Evolutionary conservation across 2,329 filamentous ascomycete genomes (phyloP), one percentile per base, ranked within the genome.

Genomic region (Fusarium kyushuense): DNA sequence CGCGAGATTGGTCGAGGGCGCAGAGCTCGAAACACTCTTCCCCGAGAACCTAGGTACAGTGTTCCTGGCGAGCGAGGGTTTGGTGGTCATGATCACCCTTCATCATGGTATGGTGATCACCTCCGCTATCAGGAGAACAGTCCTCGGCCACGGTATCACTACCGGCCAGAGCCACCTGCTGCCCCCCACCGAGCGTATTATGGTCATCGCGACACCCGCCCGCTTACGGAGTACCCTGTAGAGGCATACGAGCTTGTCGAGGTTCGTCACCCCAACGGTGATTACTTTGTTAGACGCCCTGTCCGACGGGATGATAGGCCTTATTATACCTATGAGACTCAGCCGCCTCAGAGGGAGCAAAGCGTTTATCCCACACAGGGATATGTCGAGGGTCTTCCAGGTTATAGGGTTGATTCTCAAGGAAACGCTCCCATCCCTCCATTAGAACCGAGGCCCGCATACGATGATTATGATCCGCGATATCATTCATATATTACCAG

Each of bases 221-320:
- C 54, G n/a, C 57, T 58, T 6, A 32, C 43, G 19, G 53, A 52
- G 11, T 64, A 49, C 27, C 49, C 63, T 16, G 58, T 71, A 8
- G 79, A 80, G 46, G 67, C 78, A 6, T 82, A 81, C 60, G 84
- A 86, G 69, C 75, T 84, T 13, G 78, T 86, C 33, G 79, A 82
- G 38, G 79, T 84, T 10, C 76, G 78, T 14, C 81, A 83, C 67
- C 76, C 79, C 3, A 74, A 79, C 21, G 83, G 83, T 13, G 78
- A 83, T 48, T 86, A 85, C 62, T 80, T 82, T 61, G 78, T 84
- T 54, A 78, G 80, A 38, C 79, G 82, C 29, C 82, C 82, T 6
- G 66, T 82, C 25, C 72, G 73, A 40, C 73, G 75, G 30, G 77
- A 77, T 27, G 67, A 60, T 14, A 52, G 51, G 29, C 49, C 69